phyloP scores from a whole-genome alignment of 176 grass and related monocot species.

The Phoenix dactylifera region DNA sequence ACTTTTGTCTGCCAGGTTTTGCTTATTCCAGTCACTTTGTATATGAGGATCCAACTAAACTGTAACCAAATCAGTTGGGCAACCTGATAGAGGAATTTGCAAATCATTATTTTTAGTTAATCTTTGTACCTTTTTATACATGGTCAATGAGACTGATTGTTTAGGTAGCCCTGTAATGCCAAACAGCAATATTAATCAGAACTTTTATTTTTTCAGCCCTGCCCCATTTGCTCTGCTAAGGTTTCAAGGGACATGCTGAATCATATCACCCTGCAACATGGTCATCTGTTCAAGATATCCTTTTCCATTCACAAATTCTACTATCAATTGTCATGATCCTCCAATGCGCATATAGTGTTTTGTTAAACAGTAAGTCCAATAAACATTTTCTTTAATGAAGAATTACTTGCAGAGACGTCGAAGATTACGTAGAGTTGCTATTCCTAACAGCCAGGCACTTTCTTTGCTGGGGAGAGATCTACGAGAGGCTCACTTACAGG shows the following conservation, averaged over 20 bases:
- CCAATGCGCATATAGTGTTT: too few relatives aligned
- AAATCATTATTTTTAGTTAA: too few relatives aligned
- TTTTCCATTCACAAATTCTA: conserved; percentile 7
- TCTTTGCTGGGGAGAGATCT: conserved; percentile 33
- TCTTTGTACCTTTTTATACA: too few relatives aligned
- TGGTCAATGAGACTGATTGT: too few relatives aligned
- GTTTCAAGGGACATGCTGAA: conserved; percentile 37
- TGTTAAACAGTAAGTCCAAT: too few relatives aligned
- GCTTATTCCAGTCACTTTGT: too few relatives aligned
- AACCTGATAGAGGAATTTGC: too few relatives aligned
- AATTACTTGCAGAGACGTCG: conserved; percentile 33
- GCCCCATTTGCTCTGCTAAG: conserved; percentile 35
- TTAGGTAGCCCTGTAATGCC: too few relatives aligned
- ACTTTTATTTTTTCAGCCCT: conserved; percentile 21
- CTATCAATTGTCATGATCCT: neutral
- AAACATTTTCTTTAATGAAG: conserved; percentile 25
- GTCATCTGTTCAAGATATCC: conserved; percentile 44
- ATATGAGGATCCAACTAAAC: too few relatives aligned
- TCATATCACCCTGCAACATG: conserved; percentile 40
- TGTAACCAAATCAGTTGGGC: too few relatives aligned
- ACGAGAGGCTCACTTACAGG: conserved; percentile 39
- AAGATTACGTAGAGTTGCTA: conserved; percentile 23
- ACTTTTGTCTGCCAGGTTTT: too few relatives aligned
- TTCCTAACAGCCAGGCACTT: conserved; percentile 25
- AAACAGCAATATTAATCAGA: too few relatives aligned